Evolutionary conservation across 169 alveolate genomes (phyloP), one percentile per base, ranked within the genome.

Genomic region (Pseudocohnilembus persalinus): DNA sequence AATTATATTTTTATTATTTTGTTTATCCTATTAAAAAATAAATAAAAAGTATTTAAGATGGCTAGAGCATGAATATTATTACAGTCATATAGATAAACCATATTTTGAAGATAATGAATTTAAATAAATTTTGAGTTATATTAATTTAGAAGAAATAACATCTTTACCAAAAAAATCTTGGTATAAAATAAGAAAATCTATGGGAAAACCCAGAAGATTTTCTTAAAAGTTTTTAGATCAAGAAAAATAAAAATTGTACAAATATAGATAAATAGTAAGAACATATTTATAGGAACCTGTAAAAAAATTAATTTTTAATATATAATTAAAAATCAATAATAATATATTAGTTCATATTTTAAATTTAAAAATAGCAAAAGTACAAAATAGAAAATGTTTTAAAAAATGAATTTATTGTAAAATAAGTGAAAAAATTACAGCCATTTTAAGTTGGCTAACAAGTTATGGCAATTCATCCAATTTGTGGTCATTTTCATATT

Each of bases 11-110:
- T n/a, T n/a, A n/a, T n/a, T n/a, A 28, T 79, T 32, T 1, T 64
- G 29, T 28, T 28, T 1, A 29, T 28, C 1, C 26, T 26, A n/a
- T 63, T n/a, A 20, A 0, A 79, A 34, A 25, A 15, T 35, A n/a
- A 0, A 79, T n/a, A 34, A 32, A 0, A 35, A 79, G 76, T 34
- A 73, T 79, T 34, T 79, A 24, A 27, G 64, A 49, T 79, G 76
- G 77, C 30, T 79, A 29, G 74, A 79, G 29, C 33, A 35, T 29
- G 84, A 79, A 29, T 79, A 34, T 73, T 79, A 49, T 63, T 79
- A 79, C 49, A 79, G 84, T 72, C 35, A 68, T n/a, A 49, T 79
- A 63, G 84, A 79, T 64, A 79, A 63, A n/a, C 84, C 84, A 16
- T 79, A 34, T 72, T 79, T 79, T 31, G 35, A 79, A 29, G 34